phyloP scores from a whole-genome alignment of 2,329 filamentous ascomycete species.

The Aspergillus sp. region DNA sequence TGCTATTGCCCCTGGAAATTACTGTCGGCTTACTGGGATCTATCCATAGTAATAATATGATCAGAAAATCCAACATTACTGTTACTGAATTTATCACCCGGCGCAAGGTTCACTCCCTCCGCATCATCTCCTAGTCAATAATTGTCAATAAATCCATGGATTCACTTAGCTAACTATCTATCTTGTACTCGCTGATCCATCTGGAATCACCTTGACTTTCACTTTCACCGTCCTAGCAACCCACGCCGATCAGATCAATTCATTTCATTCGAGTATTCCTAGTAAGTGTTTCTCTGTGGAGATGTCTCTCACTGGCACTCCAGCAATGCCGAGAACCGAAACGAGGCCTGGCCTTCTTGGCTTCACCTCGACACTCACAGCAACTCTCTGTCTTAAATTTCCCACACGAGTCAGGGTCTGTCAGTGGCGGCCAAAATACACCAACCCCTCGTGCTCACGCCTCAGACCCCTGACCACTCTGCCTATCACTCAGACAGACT shows the following conservation, averaged over 20 bases:
- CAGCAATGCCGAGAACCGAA: background rate
- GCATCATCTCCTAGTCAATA: background rate
- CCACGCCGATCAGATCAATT: background rate
- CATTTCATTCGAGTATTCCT: background rate
- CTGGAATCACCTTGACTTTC: background rate
- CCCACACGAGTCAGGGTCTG: background rate
- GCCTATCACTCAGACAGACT: too few relatives aligned
- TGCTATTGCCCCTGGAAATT: background rate
- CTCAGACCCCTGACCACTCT: background rate
- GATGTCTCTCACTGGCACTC: background rate
- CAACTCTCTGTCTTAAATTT: too few relatives aligned
- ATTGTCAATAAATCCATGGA: slow-evolving; percentile 8
- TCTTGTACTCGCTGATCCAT: background rate
- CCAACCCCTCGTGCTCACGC: background rate
- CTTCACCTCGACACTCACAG: too few relatives aligned
- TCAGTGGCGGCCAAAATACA: background rate
- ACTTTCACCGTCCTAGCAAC: background rate
- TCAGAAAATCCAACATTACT: too few relatives aligned
- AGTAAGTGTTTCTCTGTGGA: background rate
- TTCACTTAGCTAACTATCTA: background rate
- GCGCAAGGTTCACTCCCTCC: background rate
- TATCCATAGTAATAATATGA: too few relatives aligned
- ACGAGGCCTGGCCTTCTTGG: background rate
- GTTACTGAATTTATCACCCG: background rate
- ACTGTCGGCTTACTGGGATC: background rate